A percentile compares a stretch with the other conserved stretches of the same genome.
phyloP scores from a whole-genome alignment of 352 stramenopile species.

The Globisporangium viniferum region DNA sequence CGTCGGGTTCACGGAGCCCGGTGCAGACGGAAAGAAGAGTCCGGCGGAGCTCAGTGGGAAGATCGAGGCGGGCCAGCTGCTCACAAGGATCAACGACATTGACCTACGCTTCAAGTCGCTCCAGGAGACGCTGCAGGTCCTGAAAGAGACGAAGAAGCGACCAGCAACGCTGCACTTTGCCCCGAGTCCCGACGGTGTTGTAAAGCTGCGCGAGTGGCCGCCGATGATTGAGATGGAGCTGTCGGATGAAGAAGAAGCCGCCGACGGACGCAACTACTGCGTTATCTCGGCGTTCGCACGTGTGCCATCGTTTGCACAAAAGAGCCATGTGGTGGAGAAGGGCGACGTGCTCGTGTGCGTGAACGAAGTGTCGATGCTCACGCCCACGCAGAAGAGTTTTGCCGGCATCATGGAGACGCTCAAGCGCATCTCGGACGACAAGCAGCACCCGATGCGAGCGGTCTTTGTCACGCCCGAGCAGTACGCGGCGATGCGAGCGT shows the following conservation, averaged over 20 bases:
- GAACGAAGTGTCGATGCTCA: slow-evolving; percentile 53
- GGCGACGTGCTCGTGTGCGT: slow-evolving; percentile 68
- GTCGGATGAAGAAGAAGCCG: slow-evolving; percentile 45
- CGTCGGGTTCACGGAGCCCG: slow-evolving; percentile 54
- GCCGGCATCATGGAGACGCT: slow-evolving; percentile 60
- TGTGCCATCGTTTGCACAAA: slow-evolving; percentile 71
- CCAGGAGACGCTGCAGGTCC: slow-evolving; percentile 47
- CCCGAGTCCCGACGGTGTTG: slow-evolving; percentile 68
- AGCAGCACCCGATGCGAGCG: slow-evolving; percentile 41
- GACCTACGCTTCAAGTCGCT: slow-evolving; percentile 70
- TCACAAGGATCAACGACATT: slow-evolving; percentile 62
- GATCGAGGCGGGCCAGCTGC: slow-evolving; percentile 62
- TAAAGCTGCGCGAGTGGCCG: slow-evolving; percentile 79
- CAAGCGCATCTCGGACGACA: slow-evolving; percentile 42
- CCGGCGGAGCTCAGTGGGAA: slow-evolving; percentile 67
- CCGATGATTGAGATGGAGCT: slow-evolving; percentile 78
- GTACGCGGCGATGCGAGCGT: slow-evolving; percentile 40
- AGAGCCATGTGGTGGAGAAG: slow-evolving; percentile 51
- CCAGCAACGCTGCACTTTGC: slow-evolving; percentile 75
- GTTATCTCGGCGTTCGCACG: slow-evolving; percentile 66
- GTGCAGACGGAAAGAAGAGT: slow-evolving; percentile 47
- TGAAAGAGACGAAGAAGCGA: slow-evolving; percentile 56
- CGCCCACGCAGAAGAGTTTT: slow-evolving; percentile 45
- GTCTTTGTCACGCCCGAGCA: slow-evolving; percentile 58
- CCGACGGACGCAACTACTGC: slow-evolving; percentile 58